Conservation (phyloP, 805 yeast genomes). For the Yarrowia sp. region DNA sequence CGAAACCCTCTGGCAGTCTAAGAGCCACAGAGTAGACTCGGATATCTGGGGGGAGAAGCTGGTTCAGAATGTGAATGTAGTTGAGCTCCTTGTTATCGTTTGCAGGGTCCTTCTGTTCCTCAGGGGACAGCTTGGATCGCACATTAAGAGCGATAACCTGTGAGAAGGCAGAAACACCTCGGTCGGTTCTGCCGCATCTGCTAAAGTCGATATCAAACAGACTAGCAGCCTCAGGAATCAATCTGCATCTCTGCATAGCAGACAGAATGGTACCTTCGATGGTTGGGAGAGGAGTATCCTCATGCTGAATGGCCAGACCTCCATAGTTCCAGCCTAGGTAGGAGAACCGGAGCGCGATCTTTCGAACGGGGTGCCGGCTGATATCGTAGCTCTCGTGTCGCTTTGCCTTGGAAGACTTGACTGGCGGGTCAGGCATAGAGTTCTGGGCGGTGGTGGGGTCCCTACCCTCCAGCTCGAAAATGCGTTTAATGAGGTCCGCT, state of each 20-base stretch:
- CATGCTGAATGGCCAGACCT: constrained; percentile 76
- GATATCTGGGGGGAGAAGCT: constrained; percentile 76
- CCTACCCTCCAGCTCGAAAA: constrained; percentile 54
- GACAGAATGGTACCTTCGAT: constrained; percentile 75
- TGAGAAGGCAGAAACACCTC: constrained; percentile 95
- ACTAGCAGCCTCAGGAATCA: neutral
- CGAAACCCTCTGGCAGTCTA: constrained; percentile 78
- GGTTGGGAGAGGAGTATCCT: constrained; percentile 75
- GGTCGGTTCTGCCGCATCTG: constrained; percentile 92
- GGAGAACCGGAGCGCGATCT: constrained; percentile 77
- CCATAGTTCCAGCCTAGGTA: constrained; percentile 91
- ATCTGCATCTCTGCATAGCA: constrained; percentile 53
- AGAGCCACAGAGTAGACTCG: constrained; percentile 77
- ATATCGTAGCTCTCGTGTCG: constrained; percentile 59
- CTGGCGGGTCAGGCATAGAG: neutral
- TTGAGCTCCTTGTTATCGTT: constrained; percentile 71
- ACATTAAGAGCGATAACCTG: constrained; percentile 83
- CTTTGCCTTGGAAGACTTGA: constrained; percentile 32
- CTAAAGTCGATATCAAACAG: constrained; percentile 61
- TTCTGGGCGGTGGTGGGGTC: neutral
- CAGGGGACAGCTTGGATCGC: constrained; percentile 62
- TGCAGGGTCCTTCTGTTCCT: constrained; percentile 56
- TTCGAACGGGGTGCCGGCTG: constrained; percentile 58
- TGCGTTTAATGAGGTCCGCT: constrained; percentile 57
- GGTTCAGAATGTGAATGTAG: constrained; percentile 72